phyloP scores from a whole-genome alignment of 1,284 basidiomycete species.

The Fomitiporia mediterranea region DNA sequence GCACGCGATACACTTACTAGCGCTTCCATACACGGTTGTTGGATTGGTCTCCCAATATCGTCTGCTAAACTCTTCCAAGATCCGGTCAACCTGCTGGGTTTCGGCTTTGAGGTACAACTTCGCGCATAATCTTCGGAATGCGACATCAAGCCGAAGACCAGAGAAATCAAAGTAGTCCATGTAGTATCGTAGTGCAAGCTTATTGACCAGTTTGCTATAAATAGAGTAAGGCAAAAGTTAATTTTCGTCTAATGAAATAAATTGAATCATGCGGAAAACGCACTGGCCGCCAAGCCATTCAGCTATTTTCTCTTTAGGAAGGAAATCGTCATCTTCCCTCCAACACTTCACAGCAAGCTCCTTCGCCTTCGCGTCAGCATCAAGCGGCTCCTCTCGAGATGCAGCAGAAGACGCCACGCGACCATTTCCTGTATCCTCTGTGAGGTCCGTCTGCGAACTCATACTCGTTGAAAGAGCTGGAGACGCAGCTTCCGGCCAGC shows the following conservation, averaged over 20 bases:
- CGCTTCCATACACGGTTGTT: conserved; percentile 69
- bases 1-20: conserved; percentile 50
- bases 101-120: conserved; percentile 94
- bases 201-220: conserved; percentile 69
- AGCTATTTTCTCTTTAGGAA: conserved; percentile 88
- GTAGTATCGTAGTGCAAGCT: conserved; percentile 72
- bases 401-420: conserved; percentile 31
- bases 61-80: conserved; percentile 85
- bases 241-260: background rate
- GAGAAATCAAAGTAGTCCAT: conserved; percentile 89
- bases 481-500: conserved; percentile 21
- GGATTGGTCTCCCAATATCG: conserved; percentile 93
- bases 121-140: conserved; percentile 85
- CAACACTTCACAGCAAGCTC: conserved; percentile 78
- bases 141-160: conserved; percentile 77
- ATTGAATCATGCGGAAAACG: conserved; percentile 34
- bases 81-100: conserved; percentile 96
- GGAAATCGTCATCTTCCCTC: conserved; percentile 82
- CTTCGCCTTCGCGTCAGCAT: conserved; percentile 63
- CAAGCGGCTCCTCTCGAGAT: conserved; percentile 43
- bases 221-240: background rate
- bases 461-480: conserved; percentile 29
- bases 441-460: conserved; percentile 51
- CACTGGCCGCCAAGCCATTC: conserved; percentile 91
- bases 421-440: conserved; percentile 30